These are phyloP conservation scores for Leccinum aurantiacum DNA, from an alignment of 768 basidiomycete genomes.

Conservation along the genomic window DNA sequence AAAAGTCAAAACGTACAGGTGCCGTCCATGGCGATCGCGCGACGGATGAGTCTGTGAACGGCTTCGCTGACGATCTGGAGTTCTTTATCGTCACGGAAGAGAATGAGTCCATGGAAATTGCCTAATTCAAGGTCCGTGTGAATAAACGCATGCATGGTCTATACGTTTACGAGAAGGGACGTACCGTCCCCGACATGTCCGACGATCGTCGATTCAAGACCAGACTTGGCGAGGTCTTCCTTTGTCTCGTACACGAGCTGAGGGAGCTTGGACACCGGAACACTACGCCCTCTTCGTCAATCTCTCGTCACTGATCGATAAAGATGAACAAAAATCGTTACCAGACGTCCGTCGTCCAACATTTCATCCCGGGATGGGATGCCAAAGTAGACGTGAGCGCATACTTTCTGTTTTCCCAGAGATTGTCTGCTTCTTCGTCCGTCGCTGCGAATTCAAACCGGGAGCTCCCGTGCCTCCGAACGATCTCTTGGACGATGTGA, in stretches of 20 bases:
- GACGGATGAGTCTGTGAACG: constrained; percentile 68
- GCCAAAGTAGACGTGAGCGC: constrained; percentile 72
- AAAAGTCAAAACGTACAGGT: constrained; percentile 52
- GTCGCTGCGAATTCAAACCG: constrained; percentile 72
- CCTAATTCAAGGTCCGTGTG: constrained; percentile 27
- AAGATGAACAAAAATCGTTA: constrained; percentile 29
- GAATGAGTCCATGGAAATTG: constrained; percentile 46
- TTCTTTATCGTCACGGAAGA: constrained; percentile 62
- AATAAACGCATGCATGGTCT: not conserved
- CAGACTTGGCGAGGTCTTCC: constrained; percentile 62
- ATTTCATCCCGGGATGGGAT: constrained; percentile 58
- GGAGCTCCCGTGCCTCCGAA: constrained; percentile 63
- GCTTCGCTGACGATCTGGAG: constrained; percentile 52
- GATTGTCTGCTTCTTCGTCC: constrained; percentile 68
- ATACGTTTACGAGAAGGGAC: constrained; percentile 27
- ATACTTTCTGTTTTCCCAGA: constrained; percentile 89
- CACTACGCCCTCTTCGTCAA: constrained; percentile 36
- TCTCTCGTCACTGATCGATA: not conserved
- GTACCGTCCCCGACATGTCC: constrained; percentile 81
- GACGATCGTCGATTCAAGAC: constrained; percentile 67
- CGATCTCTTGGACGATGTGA: constrained; percentile 56
- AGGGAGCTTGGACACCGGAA: constrained; percentile 69
- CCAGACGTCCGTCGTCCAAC: constrained; percentile 94
- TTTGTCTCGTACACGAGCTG: constrained; percentile 77
- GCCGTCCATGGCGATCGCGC: constrained; percentile 73